Conservation (phyloP, 805 yeast species). For the Tetrapisispora namnaoensis region DNA sequence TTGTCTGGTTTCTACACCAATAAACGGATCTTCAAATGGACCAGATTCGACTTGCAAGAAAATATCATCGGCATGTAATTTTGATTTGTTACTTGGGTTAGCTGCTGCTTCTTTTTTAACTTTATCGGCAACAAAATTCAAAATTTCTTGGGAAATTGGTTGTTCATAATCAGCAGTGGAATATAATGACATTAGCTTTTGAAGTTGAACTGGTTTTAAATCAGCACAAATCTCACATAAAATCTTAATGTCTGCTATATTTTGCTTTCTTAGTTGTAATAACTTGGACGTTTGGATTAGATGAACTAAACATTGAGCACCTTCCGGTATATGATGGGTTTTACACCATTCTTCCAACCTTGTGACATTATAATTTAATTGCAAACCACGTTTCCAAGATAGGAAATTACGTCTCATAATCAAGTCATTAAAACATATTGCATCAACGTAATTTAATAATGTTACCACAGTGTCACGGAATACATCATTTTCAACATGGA, state of each 20-base stretch:
- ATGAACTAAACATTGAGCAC: slow-evolving; percentile 73
- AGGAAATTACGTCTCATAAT: slow-evolving; percentile 89
- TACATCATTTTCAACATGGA: slow-evolving; percentile 76
- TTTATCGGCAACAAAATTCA: slow-evolving; percentile 69
- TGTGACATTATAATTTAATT: slow-evolving; percentile 91
- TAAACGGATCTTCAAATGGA: slow-evolving; percentile 75
- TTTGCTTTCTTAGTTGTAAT: slow-evolving; percentile 82
- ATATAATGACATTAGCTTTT: slow-evolving; percentile 81
- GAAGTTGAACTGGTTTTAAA: slow-evolving; percentile 90
- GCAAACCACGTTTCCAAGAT: slow-evolving; percentile 97
- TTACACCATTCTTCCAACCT: slow-evolving; percentile 98
- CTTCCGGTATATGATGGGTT: slow-evolving; percentile 83
- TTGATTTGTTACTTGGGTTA: slow-evolving; percentile 41
- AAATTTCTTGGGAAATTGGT: slow-evolving; percentile 75
- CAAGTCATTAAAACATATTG: slow-evolving; percentile 88
- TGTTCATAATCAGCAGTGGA: slow-evolving; percentile 89
- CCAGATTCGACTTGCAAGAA: slow-evolving; percentile 63
- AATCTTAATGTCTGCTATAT: slow-evolving; percentile 81
- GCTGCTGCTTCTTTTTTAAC: slow-evolving; percentile 66
- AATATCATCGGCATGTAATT: slow-evolving; percentile 39
- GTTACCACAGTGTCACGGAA: slow-evolving; percentile 78
- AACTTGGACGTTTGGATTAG: slow-evolving; percentile 88
- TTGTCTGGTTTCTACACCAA: slow-evolving; percentile 62
- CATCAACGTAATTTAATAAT: slow-evolving; percentile 77
- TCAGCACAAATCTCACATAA: slow-evolving; percentile 92